These are phyloP conservation scores for Chrysophaeum taylorii DNA, from an alignment of 352 stramenopile genomes.

Conservation along the genomic window DNA sequence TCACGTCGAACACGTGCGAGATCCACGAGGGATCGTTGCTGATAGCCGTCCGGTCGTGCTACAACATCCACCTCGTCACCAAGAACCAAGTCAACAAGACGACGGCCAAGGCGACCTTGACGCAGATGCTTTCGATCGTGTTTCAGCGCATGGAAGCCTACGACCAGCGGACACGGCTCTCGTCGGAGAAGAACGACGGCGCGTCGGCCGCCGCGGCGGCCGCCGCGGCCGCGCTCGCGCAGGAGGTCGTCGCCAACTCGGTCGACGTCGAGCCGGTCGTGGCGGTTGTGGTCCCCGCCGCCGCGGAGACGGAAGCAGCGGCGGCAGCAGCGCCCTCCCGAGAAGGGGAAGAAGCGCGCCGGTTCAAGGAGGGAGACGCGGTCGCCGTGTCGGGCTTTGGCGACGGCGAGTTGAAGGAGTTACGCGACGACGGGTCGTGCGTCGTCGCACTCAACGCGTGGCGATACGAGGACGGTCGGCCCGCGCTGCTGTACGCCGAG, in stretches of 20 bases:
- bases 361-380: not conserved
- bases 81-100: constrained; percentile 82
- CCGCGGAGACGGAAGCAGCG: no score
- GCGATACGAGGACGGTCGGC: not conserved
- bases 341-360: not conserved
- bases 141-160: constrained; percentile 86
- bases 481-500: not conserved
- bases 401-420: not conserved
- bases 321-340: not conserved
- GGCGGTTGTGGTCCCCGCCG: no score
- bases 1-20: constrained; percentile 71
- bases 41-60: constrained; percentile 82
- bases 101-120: constrained; percentile 90
- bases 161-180: constrained; percentile 22
- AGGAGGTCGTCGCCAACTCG: no score
- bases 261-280: no score
- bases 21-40: constrained; percentile 84
- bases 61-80: constrained; percentile 83
- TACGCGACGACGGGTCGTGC: not conserved
- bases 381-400: not conserved
- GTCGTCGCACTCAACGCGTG: not conserved
- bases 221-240: constrained; percentile 7
- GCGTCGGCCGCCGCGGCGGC: not conserved
- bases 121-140: constrained; percentile 89
- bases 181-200: not conserved